Base-by-base conservation (phyloP, 495 filamentous ascomycete species). In the Penicillium alfredii region DNA sequence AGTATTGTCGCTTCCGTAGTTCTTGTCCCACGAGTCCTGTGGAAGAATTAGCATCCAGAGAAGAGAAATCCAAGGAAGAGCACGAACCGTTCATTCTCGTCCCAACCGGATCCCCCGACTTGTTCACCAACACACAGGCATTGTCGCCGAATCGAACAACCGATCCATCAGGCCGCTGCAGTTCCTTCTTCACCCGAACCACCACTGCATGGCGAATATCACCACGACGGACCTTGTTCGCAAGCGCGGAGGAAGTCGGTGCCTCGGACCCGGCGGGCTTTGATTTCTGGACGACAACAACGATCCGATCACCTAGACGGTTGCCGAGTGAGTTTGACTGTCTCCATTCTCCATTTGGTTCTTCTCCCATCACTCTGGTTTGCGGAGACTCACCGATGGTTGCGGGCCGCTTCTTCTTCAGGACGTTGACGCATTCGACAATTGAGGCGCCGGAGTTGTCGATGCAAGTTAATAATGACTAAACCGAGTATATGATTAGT, bases 391-490 rank as follows among this genome's bases (percentile, higher is more conserved):
- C 74, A 97, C 93, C 93, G 57, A 99, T 86, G 38, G 81, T 86
- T 30, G 92, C 93, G 42, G 81, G 73, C 38, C 82, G 72, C 68
- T 95, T 94, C 76, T 90, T 90, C 58, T 83, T 84, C 48, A 97
- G 63, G 30, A 97, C 84, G 57, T 86, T 80, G 55, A 85, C 84
- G 68, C 93, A 99, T 67, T 99, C 93, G 68, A 97, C 93, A 48
- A 99, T 66, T 41, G 93, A 89, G 52, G 93, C 93, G 57, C 93
- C 93, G 32, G 93, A 96, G 74, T 99, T 99, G 82, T 99, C 93
- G 79, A 99, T 96, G 80, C 93, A 97, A 61, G 88, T 96, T 44
- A 97, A 74, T 82, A 99, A 84, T 64, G 89, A 86, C 93, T 99
- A 58, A n/a, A 10, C 6, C 1, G 6, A 9, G 6, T 4, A 1